Base-by-base conservation (phyloP, 2,329 filamentous ascomycete species). In the Elsinoe fawcettii region DNA sequence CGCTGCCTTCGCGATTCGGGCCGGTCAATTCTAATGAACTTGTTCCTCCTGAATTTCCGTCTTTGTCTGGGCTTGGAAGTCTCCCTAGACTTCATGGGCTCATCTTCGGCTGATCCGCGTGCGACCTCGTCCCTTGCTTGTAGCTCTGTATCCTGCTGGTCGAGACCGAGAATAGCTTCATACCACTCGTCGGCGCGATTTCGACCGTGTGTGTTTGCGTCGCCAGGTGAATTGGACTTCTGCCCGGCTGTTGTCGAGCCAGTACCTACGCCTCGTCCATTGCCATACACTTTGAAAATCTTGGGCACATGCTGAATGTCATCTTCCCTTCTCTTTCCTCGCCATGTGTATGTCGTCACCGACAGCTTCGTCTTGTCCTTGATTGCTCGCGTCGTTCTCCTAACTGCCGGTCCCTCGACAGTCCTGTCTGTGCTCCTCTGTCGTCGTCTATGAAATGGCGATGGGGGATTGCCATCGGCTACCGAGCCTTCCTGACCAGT, bases 181-280 rank as follows among this genome's bases (percentile, higher is more conserved):
- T 60, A 60, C 59, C 59, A 60, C 7, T 58, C 49, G 22, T 58
- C 51, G 6, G 53, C 59, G 2, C 58, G 44, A 23, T 34, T 37
- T 32, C 56, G 55, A n/a, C n/a, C 34, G 3, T n/a, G 5, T 5
- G 34, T 5, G 3, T 37, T 14, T 12, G 11, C 34, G 34, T 12
- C 9, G 34, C 34, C 34, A 7, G 34, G 9, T 37, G 34, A 37
- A 5, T 9, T 30, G 27, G 27, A 30, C 27, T 30, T 30, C 27
- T 30, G 5, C 27, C 5, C 34, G 34, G 34, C 34, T 37, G 9
- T 5, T n/a, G 14, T 14, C 34, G 6, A 12, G 30, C n/a, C n/a
- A n/a, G 30, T 37, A 12, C 34, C n/a, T 23, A 32, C 6, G 32
- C 32, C 30, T 25, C 16, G 9, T 18, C 32, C 11, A n/a, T 30